phyloP scores from a whole-genome alignment of 2,329 filamentous ascomycete genomes.

The Pestalotiopsis sp. region DNA sequence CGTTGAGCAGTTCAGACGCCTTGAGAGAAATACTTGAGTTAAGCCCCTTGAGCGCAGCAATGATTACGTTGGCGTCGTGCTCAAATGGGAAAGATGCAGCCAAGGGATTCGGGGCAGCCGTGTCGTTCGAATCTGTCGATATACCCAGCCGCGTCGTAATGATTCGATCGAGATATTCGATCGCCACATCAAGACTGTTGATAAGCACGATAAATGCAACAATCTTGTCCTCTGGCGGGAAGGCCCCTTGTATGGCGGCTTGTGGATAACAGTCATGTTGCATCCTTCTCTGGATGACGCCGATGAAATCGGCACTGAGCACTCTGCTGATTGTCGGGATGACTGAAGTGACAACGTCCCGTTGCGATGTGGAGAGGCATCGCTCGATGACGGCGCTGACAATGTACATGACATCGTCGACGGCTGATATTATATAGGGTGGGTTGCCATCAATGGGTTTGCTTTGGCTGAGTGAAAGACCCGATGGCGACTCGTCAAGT shows the following conservation, averaged over 20 bases:
- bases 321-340: constrained; percentile 80
- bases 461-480: constrained; percentile 75
- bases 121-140: constrained; percentile 36
- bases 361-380: constrained; percentile 83
- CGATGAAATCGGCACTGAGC: constrained; percentile 86
- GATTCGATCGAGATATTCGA: constrained; percentile 89
- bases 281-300: constrained; percentile 98
- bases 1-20: constrained; percentile 77
- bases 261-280: constrained; percentile 92
- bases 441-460: constrained; percentile 75
- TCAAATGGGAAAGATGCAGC: constrained; percentile 78
- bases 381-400: constrained; percentile 90
- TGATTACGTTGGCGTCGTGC: constrained; percentile 72
- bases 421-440: constrained; percentile 90
- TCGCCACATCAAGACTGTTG: constrained; percentile 92
- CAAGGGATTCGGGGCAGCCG: constrained; percentile 47
- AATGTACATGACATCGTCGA: constrained; percentile 99
- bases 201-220: constrained; percentile 89
- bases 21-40: constrained; percentile 76
- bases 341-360: constrained; percentile 75
- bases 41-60: constrained; percentile 68
- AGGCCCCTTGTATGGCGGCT: constrained; percentile 73
- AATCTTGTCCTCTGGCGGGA: constrained; percentile 86
- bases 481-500: constrained; percentile 83
- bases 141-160: constrained; percentile 67